Conservation (phyloP, 2,329 filamentous ascomycete species). For the Nothophaeocryptopus gaeumannii region DNA sequence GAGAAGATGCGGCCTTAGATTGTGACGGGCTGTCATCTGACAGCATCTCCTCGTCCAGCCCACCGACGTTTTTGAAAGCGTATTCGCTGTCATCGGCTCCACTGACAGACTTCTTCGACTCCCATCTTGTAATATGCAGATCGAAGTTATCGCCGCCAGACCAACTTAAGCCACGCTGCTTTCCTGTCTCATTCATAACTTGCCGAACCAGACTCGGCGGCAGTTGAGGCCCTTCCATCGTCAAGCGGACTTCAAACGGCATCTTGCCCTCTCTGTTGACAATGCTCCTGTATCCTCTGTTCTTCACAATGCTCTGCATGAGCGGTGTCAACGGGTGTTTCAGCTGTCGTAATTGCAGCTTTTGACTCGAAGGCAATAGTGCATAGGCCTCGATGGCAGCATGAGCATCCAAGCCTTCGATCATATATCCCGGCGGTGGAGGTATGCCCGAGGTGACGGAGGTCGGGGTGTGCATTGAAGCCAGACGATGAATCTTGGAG, state of each 20-base stretch:
- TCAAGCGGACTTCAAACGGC: constrained; percentile 35
- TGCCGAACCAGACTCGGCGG: constrained; percentile 20
- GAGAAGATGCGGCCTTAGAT: too few relatives aligned
- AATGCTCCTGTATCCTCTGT: constrained; percentile 34
- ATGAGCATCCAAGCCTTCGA: constrained; percentile 49
- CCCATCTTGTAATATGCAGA: constrained; percentile 29
- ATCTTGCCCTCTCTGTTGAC: constrained; percentile 28
- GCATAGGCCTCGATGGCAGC: constrained; percentile 47
- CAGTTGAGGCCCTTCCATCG: constrained; percentile 35
- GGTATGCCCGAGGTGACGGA: constrained; percentile 44
- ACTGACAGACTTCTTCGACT: constrained; percentile 13
- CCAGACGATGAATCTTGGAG: constrained; percentile 50
- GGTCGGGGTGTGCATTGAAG: constrained; percentile 42
- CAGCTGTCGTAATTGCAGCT: constrained; percentile 36
- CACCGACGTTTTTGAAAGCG: constrained; percentile 5
- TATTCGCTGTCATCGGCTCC: constrained; percentile 3
- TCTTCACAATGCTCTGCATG: constrained; percentile 35
- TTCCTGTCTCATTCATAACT: constrained; percentile 28
- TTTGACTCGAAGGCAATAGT: constrained; percentile 46
- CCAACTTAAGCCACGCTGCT: constrained; percentile 29
- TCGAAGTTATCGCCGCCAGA: constrained; percentile 25
- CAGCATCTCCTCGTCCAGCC: constrained; percentile 2
- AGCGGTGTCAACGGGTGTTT: constrained; percentile 35
- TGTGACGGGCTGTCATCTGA: background rate
- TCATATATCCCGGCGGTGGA: constrained; percentile 42